phyloP scores from a whole-genome alignment of 306 rosid species.

The Vigna mungo region DNA sequence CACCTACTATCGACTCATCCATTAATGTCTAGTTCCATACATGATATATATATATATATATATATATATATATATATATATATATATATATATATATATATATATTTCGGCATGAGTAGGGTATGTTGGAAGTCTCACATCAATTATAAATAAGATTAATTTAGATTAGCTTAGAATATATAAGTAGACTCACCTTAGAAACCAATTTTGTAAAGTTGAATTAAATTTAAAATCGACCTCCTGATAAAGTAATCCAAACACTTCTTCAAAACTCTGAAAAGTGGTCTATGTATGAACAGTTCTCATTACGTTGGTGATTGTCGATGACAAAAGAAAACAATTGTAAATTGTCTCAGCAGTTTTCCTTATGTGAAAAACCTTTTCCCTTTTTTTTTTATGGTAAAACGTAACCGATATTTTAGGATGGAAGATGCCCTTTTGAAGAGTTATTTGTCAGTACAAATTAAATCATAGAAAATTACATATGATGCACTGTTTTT shows the following conservation, averaged over 20 bases:
- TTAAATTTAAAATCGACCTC: too few relatives aligned
- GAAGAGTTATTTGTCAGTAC: neutral
- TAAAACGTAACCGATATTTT: neutral
- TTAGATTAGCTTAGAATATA: too few relatives aligned
- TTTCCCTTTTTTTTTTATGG: neutral
- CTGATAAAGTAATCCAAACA: neutral
- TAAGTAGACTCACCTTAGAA: too few relatives aligned
- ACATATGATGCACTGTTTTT: neutral
- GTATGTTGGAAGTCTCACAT: too few relatives aligned
- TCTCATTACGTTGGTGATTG: neutral
- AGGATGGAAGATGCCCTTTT: neutral
- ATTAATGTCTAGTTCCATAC: too few relatives aligned
- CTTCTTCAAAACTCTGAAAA: slow-evolving; percentile 3
- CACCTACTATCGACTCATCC: too few relatives aligned
- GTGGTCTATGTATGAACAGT: neutral
- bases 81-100: too few relatives aligned
- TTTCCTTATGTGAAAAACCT: neutral
- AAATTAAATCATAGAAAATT: neutral
- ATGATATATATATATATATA: too few relatives aligned
- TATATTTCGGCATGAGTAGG: too few relatives aligned
- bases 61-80: too few relatives aligned
- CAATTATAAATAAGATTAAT: too few relatives aligned
- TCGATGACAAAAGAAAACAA: neutral
- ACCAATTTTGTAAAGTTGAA: too few relatives aligned
- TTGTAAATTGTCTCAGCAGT: neutral